These are phyloP conservation scores for Fusarium pseudoanthophilum DNA, from an alignment of 2,329 filamentous ascomycete genomes.

Conservation along the genomic window DNA sequence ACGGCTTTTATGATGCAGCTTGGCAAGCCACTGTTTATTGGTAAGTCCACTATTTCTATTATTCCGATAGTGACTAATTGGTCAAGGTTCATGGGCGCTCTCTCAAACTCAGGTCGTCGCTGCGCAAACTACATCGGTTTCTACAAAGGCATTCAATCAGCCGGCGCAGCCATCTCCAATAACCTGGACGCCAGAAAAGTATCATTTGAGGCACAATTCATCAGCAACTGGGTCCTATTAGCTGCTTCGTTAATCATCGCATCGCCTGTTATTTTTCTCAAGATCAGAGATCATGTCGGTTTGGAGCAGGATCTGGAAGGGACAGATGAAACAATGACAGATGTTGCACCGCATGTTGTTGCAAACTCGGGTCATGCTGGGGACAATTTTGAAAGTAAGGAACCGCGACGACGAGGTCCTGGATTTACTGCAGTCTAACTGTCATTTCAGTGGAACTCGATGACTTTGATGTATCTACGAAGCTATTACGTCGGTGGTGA, in stretches of 20 bases:
- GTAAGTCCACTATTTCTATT: conserved; percentile 65
- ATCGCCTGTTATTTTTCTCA: conserved; percentile 79
- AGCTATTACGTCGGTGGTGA: neutral
- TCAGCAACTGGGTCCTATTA: conserved; percentile 76
- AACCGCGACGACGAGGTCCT: neutral
- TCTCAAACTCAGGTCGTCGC: conserved; percentile 92
- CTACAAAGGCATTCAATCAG: conserved; percentile 84
- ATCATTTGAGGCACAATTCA: conserved; percentile 78
- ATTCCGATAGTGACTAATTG: conserved; percentile 14
- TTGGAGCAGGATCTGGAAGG: conserved; percentile 85
- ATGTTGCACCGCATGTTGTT: conserved; percentile 59
- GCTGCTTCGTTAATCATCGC: conserved; percentile 78
- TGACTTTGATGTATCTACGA: neutral
- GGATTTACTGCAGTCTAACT: conserved; percentile 2
- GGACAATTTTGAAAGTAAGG: neutral
- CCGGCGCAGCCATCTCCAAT: conserved; percentile 68
- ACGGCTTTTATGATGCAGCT: conserved; percentile 86
- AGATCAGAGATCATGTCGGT: conserved; percentile 79
- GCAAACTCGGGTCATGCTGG: neutral
- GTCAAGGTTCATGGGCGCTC: conserved; percentile 85
- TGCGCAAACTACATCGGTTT: conserved; percentile 93
- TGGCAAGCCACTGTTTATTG: conserved; percentile 95
- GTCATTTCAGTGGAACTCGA: neutral
- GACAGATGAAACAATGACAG: conserved; percentile 81
- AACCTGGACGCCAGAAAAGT: conserved; percentile 49